Evolutionary conservation across 768 basidiomycete genomes (phyloP).

Genomic region (Cystofilobasidium bisporidii): DNA sequence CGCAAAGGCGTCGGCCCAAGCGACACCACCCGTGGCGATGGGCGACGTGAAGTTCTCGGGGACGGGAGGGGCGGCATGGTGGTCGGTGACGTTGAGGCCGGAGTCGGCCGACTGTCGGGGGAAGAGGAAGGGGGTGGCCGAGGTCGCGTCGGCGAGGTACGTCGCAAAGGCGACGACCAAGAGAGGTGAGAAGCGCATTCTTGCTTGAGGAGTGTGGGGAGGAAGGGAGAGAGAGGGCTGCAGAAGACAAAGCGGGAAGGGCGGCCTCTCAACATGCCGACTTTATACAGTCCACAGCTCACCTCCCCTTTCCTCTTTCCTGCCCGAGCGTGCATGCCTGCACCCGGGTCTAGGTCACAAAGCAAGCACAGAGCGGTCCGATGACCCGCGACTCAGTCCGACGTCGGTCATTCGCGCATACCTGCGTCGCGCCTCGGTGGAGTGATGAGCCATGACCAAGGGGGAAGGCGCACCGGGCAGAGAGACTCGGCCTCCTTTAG

Average conservation of each 20-base stretch:
- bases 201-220: not conserved
- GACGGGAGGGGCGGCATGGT: slow-evolving; percentile 11
- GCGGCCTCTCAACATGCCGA: not conserved
- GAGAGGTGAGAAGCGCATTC: slow-evolving; percentile 9
- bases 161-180: slow-evolving; percentile 13
- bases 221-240: not conserved
- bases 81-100: slow-evolving; percentile 5
- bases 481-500: no score
- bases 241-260: not conserved
- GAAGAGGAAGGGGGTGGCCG: slow-evolving; percentile 1
- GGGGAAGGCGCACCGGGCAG: no score
- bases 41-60: slow-evolving; percentile 4
- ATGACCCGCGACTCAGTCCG: no score
- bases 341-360: no score
- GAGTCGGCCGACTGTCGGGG: slow-evolving; percentile 3
- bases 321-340: no score
- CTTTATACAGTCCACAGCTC: no score
- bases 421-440: no score
- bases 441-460: no score
- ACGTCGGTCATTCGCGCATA: no score
- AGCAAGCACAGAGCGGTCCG: no score
- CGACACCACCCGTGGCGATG: slow-evolving; percentile 12
- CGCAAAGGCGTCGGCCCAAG: slow-evolving; percentile 16
- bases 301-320: no score
- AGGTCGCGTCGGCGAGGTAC: not conserved